Conservation (phyloP, 2,329 filamentous ascomycete genomes). For the Raffaelea ambrosiae region DNA sequence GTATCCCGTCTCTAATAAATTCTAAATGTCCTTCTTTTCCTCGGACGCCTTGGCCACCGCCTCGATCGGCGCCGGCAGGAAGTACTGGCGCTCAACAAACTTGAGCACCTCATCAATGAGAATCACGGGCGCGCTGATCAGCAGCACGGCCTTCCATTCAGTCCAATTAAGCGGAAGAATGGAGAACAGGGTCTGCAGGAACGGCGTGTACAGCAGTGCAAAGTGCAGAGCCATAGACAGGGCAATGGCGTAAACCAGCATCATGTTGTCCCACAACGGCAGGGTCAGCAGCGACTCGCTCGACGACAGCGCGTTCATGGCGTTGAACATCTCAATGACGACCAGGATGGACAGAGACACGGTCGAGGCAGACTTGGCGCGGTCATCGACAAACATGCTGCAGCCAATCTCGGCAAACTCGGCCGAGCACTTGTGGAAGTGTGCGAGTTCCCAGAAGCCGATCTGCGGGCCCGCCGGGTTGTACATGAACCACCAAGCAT, state of each 20-base stretch:
- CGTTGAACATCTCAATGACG: conserved; percentile 99
- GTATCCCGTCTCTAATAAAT: neutral
- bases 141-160: conserved; percentile 88
- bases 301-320: conserved; percentile 94
- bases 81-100: conserved; percentile 60
- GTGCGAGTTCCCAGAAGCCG: conserved; percentile 75
- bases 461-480: conserved; percentile 86
- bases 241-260: conserved; percentile 88
- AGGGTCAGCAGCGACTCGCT: conserved; percentile 90
- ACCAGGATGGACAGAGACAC: conserved; percentile 88
- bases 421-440: conserved; percentile 88
- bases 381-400: conserved; percentile 79
- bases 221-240: conserved; percentile 95
- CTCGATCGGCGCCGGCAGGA: conserved; percentile 42
- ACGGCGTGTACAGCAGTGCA: conserved; percentile 81
- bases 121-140: conserved; percentile 85
- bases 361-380: conserved; percentile 84
- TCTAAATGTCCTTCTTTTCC: conserved; percentile 45
- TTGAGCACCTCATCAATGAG: conserved; percentile 81
- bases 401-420: conserved; percentile 87
- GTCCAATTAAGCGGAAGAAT: conserved; percentile 77
- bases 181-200: conserved; percentile 81
- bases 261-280: conserved; percentile 97
- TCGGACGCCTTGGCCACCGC: conserved; percentile 20
- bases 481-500: conserved; percentile 99